phyloP scores from a whole-genome alignment of 768 basidiomycete species.

The Russula sp. region DNA sequence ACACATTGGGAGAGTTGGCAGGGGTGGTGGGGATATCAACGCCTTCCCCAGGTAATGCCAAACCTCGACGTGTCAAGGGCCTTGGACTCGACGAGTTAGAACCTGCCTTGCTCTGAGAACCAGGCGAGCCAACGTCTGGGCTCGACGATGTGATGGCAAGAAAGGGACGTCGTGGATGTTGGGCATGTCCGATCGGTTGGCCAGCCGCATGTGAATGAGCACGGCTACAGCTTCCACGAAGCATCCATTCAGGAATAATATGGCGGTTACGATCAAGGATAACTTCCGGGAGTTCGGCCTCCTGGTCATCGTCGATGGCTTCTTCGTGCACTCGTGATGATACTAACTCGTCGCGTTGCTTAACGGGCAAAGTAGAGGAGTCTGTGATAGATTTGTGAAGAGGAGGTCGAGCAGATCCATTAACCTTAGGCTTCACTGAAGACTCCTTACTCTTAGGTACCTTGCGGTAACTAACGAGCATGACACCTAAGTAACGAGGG shows the following conservation, averaged over 20 bases:
- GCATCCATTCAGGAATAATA: conserved; percentile 92
- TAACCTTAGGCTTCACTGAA: conserved; percentile 19
- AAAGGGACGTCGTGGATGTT: conserved; percentile 44
- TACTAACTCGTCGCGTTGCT: background rate
- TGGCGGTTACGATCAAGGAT: conserved; percentile 90
- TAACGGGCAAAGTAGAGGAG: conserved; percentile 7
- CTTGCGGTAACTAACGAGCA: conserved; percentile 94
- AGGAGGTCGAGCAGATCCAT: conserved; percentile 32
- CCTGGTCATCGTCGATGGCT: conserved; percentile 45
- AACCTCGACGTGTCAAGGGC: conserved; percentile 42
- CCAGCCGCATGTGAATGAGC: conserved; percentile 48
- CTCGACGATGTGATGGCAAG: conserved; percentile 62
- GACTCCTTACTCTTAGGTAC: conserved; percentile 41
- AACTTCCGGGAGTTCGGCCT: conserved; percentile 92
- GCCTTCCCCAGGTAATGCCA: conserved; percentile 40
- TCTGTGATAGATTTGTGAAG: conserved; percentile 36
- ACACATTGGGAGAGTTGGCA: conserved; percentile 45
- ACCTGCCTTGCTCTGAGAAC: conserved; percentile 21
- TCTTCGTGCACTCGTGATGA: conserved; percentile 37
- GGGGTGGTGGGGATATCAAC: conserved; percentile 47
- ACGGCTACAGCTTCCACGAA: conserved; percentile 47
- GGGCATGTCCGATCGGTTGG: conserved; percentile 35
- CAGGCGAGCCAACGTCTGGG: conserved; percentile 54
- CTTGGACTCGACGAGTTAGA: conserved; percentile 38
- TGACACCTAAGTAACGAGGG: conserved; percentile 97